phyloP scores from a whole-genome alignment of 2,329 filamentous ascomycete species.

The Scedosporium aurantiacum region DNA sequence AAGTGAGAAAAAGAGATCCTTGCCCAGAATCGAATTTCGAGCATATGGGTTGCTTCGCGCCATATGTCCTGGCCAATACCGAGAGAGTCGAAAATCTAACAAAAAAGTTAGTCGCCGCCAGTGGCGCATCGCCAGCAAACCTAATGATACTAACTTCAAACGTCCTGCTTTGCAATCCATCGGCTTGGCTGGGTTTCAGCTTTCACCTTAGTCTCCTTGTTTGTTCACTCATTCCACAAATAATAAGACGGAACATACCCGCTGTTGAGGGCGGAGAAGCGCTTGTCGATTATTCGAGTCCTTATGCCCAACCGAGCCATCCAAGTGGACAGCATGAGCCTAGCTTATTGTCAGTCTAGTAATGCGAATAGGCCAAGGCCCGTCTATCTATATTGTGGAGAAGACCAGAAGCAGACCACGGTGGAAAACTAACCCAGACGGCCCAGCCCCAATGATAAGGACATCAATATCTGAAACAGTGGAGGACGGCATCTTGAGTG shows the following conservation, averaged over 20 bases:
- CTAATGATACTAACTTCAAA: background rate
- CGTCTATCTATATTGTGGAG: background rate
- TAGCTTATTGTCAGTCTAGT: background rate
- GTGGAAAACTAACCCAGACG: conserved; percentile 17
- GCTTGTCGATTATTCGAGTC: conserved; percentile 35
- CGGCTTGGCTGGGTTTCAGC: background rate
- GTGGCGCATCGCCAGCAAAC: background rate
- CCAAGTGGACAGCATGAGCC: conserved; percentile 31
- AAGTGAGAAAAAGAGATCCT: background rate
- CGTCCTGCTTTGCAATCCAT: background rate
- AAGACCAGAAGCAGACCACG: background rate
- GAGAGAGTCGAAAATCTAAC: conserved; percentile 60
- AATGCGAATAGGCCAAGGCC: no score
- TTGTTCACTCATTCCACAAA: background rate
- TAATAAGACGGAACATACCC: conserved; percentile 12
- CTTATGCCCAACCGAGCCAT: conserved; percentile 28
- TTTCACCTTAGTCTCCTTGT: no score
- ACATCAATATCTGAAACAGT: conserved; percentile 18
- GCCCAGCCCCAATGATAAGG: conserved; percentile 30
- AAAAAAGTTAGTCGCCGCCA: conserved; percentile 19
- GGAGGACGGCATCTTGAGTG: background rate
- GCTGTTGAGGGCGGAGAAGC: conserved; percentile 29
- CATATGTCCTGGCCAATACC: conserved; percentile 52
- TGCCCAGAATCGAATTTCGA: conserved; percentile 23
- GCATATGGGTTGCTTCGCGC: conserved; percentile 57